Evolutionary conservation across 2,329 filamentous ascomycete species (phyloP), one percentile per base, ranked within the genome.

Genomic region (Stagonosporopsis rhizophila): DNA sequence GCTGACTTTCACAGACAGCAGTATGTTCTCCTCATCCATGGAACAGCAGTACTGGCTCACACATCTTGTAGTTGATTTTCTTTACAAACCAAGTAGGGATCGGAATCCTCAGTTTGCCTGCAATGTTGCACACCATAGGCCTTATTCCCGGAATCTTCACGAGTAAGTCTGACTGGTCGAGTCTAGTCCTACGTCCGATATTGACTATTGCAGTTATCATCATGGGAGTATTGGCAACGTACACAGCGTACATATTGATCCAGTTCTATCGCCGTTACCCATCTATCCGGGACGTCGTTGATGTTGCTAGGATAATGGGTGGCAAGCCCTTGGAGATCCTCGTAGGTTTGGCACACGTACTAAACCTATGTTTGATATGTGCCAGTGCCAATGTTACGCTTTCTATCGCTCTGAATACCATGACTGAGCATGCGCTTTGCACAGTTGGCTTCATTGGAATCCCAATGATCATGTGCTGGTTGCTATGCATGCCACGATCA

Each of bases 401-500:
- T 19, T 58, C 61, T 6, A 65, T 65, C 27, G 61, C 59, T 7
- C 52, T 65, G 22, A 65, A 64, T 25, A 56, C 56, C 2, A 59
- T 65, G 11, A 5, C 86, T 85, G 2, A 77, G 87, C 17, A 89
- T 85, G 0, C 72, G 27, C 81, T 83, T 83, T 52, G 83, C 86
- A 34, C 84, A 83, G 20, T 86, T 81, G 73, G 79, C 87, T 62
- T 88, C 85, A 2, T 79, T 86, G 53, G 78, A 4, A 53, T 53
- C 12, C 50, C 50, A 5, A 46, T 53, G 42, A 42, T 46, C 79
- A 53, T 53, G 42, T 53, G 50, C 20, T 53, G 50, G 50, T 9
- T 53, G 11, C 35, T 53, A 8, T 62, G 59, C 32, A 61, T 63
- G 41, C 58, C 61, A 11, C 40, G 40, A 30, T 22, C 59, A 56